A percentile compares a stretch with the other conserved stretches of the same genome.
These are phyloP conservation scores for Xylaria cubensis DNA, from an alignment of 495 filamentous ascomycete species.

Conservation along the genomic window DNA sequence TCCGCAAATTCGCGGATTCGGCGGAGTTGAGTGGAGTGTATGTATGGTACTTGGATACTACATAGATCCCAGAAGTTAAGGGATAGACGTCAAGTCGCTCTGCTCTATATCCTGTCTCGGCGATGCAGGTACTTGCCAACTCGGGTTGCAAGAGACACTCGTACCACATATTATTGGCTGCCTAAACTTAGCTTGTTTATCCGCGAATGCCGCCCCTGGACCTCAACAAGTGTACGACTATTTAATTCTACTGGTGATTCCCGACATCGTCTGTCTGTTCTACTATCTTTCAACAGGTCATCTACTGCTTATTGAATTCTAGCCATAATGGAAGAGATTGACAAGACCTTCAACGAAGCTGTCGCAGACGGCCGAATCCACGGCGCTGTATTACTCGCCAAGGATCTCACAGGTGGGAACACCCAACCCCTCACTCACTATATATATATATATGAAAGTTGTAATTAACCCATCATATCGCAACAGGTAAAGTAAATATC, in stretches of 20 bases:
- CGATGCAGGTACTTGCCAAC: conserved; percentile 5
- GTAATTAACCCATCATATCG: background rate
- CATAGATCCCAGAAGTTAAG: background rate
- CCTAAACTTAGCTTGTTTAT: background rate
- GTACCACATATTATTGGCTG: background rate
- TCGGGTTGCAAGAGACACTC: background rate
- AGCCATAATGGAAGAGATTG: conserved; percentile 18
- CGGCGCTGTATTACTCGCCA: conserved; percentile 24
- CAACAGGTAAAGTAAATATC: conserved; percentile 20
- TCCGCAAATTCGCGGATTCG: conserved; percentile 6
- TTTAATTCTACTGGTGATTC: background rate
- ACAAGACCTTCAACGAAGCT: conserved; percentile 20
- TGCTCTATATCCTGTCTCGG: background rate
- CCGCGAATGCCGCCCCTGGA: background rate
- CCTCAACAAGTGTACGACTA: background rate
- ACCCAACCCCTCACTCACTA: background rate
- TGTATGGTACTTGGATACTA: background rate
- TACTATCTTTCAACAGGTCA: background rate
- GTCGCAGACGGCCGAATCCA: conserved; percentile 26
- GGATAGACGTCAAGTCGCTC: background rate
- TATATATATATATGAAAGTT: too few relatives aligned
- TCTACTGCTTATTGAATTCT: background rate
- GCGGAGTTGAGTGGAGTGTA: conserved; percentile 14
- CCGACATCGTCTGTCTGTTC: background rate
- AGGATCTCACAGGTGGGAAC: conserved; percentile 20